Evolutionary conservation across 345 rosid genomes (phyloP), one percentile per base, ranked within the genome.

Genomic region (Eutrema yunnanense): DNA sequence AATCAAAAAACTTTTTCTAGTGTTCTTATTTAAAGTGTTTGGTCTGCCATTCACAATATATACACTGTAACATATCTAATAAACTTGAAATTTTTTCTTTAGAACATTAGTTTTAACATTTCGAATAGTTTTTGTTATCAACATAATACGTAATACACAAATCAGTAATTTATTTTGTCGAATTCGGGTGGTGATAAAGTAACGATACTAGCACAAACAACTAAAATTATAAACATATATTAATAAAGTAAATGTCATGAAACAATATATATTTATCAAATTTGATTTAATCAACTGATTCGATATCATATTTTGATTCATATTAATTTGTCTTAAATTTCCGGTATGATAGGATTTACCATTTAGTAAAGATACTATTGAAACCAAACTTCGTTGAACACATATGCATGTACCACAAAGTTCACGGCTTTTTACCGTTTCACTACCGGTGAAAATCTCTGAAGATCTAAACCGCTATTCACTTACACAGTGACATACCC

Each of bases 391-490:
- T n/a, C 6, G 9, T 12, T 34, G 7, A 47, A 7, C 48, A 53
- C 70, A 54, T 11, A 16, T 16, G 16, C 16, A 41, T 65, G 43
- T 48, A 48, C 58, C 29, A 66, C 16, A 66, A 38, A 29, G 60
- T 33, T 57, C 29, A 42, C 47, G 73, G 62, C 19, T 22, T 67
- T 56, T 50, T 22, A 50, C 62, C 62, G 32, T 49, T 66, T 67
- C 54, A 67, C 12, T 11, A 49, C 19, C 11, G 48, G 78, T 68
- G 69, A 60, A 74, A 67, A 50, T 34, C 44, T 59, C 19, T 42
- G 62, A 60, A 75, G 78, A 67, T 67, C 49, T 60, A 74, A 59
- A 59, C 68, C 55, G 54, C 55, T 51, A 44, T 68, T 68, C 44
- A 69, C 43, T 46, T 37, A 37, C 43, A 61, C 6, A 43, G 42